These are phyloP conservation scores for Trichoderma polysporum DNA, from an alignment of 2,329 filamentous ascomycete genomes.

Conservation along the genomic window DNA sequence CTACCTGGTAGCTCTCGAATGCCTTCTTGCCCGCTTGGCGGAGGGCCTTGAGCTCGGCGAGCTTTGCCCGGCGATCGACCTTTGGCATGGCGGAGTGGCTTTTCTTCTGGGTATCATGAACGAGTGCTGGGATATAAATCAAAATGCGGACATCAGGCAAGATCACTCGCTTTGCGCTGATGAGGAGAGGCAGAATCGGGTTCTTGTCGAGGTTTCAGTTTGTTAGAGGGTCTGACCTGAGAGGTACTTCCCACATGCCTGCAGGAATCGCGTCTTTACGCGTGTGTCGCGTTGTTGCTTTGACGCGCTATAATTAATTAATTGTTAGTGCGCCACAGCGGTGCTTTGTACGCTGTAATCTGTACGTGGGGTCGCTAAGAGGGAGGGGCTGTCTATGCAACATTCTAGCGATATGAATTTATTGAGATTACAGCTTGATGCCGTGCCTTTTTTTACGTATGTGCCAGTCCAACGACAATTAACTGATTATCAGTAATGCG, in stretches of 20 bases:
- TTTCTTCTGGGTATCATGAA: constrained; percentile 19
- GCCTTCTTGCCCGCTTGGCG: constrained; percentile 89
- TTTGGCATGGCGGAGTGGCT: constrained; percentile 37
- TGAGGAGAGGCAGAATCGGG: background rate
- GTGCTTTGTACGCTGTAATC: background rate
- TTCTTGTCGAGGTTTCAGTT: background rate
- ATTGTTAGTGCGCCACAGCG: background rate
- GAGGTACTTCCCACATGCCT: constrained; percentile 6
- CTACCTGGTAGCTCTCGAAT: constrained; percentile 81
- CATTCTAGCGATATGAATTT: background rate
- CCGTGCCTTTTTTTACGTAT: too few species aligned
- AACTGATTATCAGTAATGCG: background rate
- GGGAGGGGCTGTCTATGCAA: background rate
- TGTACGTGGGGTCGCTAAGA: constrained; percentile 1
- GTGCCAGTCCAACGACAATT: background rate
- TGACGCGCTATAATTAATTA: constrained; percentile 17
- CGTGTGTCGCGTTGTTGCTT: constrained; percentile 19
- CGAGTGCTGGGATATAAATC: background rate
- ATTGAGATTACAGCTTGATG: background rate
- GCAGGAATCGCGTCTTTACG: constrained; percentile 14
- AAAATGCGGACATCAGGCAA: background rate
- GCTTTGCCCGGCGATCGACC: constrained; percentile 47
- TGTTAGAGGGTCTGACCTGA: background rate
- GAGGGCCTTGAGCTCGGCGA: constrained; percentile 79
- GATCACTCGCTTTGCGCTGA: background rate